Percentiles rank a stretch among this genome's conserved stretches.
Conservation (phyloP, 805 yeast species). For the Metschnikowia cubensis region DNA sequence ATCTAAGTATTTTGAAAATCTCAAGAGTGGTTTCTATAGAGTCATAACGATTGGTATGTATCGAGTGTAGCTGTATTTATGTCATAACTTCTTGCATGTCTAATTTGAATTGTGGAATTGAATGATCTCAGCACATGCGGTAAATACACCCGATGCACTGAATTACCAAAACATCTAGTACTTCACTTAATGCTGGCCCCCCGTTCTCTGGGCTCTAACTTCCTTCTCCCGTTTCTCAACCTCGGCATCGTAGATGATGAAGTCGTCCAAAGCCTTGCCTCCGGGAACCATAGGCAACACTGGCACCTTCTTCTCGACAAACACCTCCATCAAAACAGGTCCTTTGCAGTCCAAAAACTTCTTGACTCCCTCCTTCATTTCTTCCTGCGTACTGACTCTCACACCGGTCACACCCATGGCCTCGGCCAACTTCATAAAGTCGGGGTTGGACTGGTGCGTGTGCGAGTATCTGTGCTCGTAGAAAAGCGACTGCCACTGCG, state of each 20-base stretch:
- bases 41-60: too few relatives aligned
- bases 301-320: constrained; percentile 89
- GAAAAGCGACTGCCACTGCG: constrained; percentile 98
- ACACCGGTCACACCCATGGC: constrained; percentile 90
- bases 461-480: constrained; percentile 97
- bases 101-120: neutral
- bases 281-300: constrained; percentile 98
- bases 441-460: constrained; percentile 94
- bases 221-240: constrained; percentile 68
- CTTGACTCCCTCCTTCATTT: constrained; percentile 45
- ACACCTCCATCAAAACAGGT: constrained; percentile 87
- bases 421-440: constrained; percentile 88
- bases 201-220: constrained; percentile 68
- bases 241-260: constrained; percentile 79
- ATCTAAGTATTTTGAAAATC: too few relatives aligned
- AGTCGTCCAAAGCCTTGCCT: constrained; percentile 92
- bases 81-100: too few relatives aligned
- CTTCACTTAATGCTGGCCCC: constrained; percentile 53
- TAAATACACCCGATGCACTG: too few relatives aligned
- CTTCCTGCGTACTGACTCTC: constrained; percentile 64
- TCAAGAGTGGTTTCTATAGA: too few relatives aligned
- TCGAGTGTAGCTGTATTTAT: too few relatives aligned
- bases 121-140: neutral
- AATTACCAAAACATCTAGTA: neutral
- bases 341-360: constrained; percentile 72